Percentiles rank a stretch among this genome's conserved stretches.
These are phyloP conservation scores for Ensete ventricosum DNA, from an alignment of 176 grass and related monocot species.

Conservation along the genomic window DNA sequence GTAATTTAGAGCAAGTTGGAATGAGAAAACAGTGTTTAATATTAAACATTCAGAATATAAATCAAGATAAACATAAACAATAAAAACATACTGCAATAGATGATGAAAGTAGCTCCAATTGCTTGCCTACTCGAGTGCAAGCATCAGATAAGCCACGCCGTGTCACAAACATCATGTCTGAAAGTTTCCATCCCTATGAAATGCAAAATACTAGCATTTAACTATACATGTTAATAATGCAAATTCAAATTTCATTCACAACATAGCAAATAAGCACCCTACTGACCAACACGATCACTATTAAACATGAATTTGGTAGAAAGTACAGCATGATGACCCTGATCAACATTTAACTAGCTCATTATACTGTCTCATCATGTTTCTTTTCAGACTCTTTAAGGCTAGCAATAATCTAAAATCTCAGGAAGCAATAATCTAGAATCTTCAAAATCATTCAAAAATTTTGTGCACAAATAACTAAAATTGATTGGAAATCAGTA, in stretches of 20 bases:
- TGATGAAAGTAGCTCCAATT: slow-evolving; percentile 71
- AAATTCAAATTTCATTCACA: neutral
- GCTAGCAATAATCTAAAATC: too few relatives aligned
- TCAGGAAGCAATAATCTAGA: neutral
- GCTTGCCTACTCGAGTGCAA: slow-evolving; percentile 53
- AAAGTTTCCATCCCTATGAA: slow-evolving; percentile 76
- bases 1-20: neutral
- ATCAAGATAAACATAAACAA: neutral
- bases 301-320: neutral
- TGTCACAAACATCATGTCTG: slow-evolving; percentile 97
- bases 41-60: neutral
- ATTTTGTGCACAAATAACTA: neutral
- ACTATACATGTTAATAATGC: too few relatives aligned
- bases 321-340: neutral
- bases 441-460: neutral
- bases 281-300: neutral
- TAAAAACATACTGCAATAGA: slow-evolving; percentile 57
- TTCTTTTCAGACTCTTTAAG: too few relatives aligned
- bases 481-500: neutral
- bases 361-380: too few relatives aligned
- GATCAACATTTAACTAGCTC: neutral
- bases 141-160: slow-evolving; percentile 68
- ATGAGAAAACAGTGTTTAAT: neutral
- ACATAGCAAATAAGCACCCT: neutral
- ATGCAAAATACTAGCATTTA: slow-evolving; percentile 22